Conservation (phyloP, 768 basidiomycete genomes). For the Termitomyces sp. region DNA sequence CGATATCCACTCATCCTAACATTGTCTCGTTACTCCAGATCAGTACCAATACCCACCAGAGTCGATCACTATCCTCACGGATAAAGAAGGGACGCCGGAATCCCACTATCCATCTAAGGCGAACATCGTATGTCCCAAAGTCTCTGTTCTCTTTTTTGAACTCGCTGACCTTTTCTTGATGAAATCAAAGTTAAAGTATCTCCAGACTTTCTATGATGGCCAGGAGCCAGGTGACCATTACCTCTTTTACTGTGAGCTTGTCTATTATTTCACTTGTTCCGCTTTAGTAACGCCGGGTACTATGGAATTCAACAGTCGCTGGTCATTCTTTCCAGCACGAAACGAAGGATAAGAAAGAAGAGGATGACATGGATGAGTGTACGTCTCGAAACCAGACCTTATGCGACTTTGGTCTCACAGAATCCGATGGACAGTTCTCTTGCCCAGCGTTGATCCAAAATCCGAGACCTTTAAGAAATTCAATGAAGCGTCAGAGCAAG, state of each 20-base stretch:
- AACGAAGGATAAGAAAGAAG: not conserved
- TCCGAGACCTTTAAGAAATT: not conserved
- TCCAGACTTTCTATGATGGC: not conserved
- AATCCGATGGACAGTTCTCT: not conserved
- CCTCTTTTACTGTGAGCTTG: constrained; percentile 3
- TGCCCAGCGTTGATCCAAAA: not conserved
- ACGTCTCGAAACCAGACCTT: not conserved
- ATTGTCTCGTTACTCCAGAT: not conserved
- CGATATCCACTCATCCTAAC: not conserved
- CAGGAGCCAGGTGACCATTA: constrained; percentile 1
- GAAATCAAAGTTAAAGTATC: not conserved
- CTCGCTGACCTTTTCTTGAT: not conserved
- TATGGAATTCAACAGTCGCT: not conserved
- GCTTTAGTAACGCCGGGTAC: too few species aligned
- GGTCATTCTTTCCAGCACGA: constrained; percentile 4
- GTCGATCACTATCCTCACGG: constrained; percentile 3
- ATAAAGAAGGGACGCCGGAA: not conserved
- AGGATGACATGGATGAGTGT: constrained; percentile 4
- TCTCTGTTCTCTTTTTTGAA: not conserved
- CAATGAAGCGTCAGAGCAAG: not conserved
- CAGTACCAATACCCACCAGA: not conserved
- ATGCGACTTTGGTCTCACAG: not conserved
- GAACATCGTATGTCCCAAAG: constrained; percentile 2
- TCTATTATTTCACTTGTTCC: too few species aligned
- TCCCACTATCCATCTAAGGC: not conserved